Evolutionary conservation across 2,329 filamentous ascomycete genomes (phyloP), one percentile per base, ranked within the genome.

Genomic region (Colletotrichum liriopes): DNA sequence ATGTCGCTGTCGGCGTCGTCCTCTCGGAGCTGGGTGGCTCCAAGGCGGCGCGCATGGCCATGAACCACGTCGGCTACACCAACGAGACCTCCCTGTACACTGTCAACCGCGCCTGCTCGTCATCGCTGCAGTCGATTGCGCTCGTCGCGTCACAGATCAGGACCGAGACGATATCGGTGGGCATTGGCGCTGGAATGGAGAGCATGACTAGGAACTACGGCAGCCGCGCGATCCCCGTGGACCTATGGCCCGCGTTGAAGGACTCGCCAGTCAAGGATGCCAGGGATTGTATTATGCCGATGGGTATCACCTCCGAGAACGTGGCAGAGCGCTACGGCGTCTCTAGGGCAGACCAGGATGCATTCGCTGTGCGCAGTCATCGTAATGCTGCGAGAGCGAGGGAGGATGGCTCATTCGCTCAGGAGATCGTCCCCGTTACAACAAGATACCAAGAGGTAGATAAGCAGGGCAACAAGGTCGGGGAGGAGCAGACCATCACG

Each of bases 141-240:
- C 84, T 87, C 18, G 86, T 97, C 3, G 93, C 93, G 6, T 91
- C 93, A 69, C 88, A 92, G 74, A 96, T 98, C 76, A 88, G 90
- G n/a, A 86, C 89, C 0, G 94, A 93, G 1, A 88, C 90, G 76
- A 93, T 96, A 63, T 89, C 91, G 73, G 86, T 88, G 0, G 95
- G 94, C 72, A 90, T 98, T 73, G 95, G 92, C 12, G 95, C 93
- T 2, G 95, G 95, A 39, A 98, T 97, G 93, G 95, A 98, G 88
- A 96, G 93, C 84, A 98, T 98, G 95, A 97, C 94, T 74, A 86
- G 93, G 75, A 98, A 98, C 84, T 98, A 98, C 82, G 95, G 92
- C 63, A 90, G 86, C 35, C 86, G 91, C 69, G 95, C 95, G n/a
- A 96, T 98, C 54, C 95, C 95, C 0, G 92, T 91, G 0, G 90